A percentile compares a stretch with the other conserved stretches of the same genome.
phyloP scores from a whole-genome alignment of 345 rosid genomes.

The Sisymbrium irio region DNA sequence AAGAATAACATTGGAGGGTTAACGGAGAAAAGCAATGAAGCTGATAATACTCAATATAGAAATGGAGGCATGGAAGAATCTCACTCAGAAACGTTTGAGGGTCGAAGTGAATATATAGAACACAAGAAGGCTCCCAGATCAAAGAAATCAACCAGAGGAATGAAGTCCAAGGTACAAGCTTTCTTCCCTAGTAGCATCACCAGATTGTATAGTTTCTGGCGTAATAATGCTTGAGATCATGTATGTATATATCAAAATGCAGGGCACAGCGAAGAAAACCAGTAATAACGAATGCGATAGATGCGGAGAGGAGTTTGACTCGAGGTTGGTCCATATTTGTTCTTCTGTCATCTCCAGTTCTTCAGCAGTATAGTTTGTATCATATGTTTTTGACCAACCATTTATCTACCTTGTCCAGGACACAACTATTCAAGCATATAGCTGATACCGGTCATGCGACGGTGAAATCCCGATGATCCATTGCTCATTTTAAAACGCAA shows the following conservation, averaged over 20 bases:
- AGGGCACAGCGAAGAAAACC: slow-evolving; percentile 57
- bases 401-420: slow-evolving; percentile 43
- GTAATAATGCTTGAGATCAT: not conserved
- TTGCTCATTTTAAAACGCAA: slow-evolving; percentile 8
- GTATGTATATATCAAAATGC: slow-evolving; percentile 18
- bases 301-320: slow-evolving; percentile 83
- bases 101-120: slow-evolving; percentile 31
- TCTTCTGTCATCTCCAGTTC: not conserved
- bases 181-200: slow-evolving; percentile 2
- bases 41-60: slow-evolving; percentile 32
- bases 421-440: slow-evolving; percentile 71
- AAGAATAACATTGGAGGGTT: slow-evolving; percentile 18
- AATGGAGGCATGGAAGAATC: slow-evolving; percentile 14
- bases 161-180: slow-evolving; percentile 65
- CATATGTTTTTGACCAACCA: not conserved
- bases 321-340: slow-evolving; percentile 50
- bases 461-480: slow-evolving; percentile 50
- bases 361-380: not conserved
- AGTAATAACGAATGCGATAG: slow-evolving; percentile 56
- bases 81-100: slow-evolving; percentile 11
- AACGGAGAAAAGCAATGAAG: slow-evolving; percentile 26
- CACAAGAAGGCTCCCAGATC: slow-evolving; percentile 48
- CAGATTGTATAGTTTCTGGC: not conserved
- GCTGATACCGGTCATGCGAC: slow-evolving; percentile 73
- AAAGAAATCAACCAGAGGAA: slow-evolving; percentile 70